Conservation (phyloP, 352 stramenopile genomes). For the Saprolegnia parasitica region DNA sequence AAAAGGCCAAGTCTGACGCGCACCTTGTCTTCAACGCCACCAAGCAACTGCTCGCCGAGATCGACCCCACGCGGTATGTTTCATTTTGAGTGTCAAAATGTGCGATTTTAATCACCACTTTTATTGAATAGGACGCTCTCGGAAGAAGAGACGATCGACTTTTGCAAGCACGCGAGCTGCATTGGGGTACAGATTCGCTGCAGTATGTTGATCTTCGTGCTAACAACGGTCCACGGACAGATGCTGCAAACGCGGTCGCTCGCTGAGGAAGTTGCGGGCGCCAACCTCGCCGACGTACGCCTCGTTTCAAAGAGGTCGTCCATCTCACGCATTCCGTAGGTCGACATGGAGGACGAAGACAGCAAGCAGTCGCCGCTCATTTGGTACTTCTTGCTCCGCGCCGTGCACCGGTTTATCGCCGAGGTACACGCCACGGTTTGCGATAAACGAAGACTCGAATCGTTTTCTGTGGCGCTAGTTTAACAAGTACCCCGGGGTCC, state of each 20-base stretch:
- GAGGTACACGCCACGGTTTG: constrained; percentile 34
- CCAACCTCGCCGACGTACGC: constrained; percentile 44
- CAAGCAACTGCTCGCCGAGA: constrained; percentile 35
- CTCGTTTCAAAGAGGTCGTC: not conserved
- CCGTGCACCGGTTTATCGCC: constrained; percentile 61
- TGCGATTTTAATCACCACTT: not conserved
- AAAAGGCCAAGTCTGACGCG: constrained; percentile 81
- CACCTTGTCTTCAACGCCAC: constrained; percentile 39
- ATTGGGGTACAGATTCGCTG: constrained; percentile 50
- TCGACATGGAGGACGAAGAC: constrained; percentile 77
- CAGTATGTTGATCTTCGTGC: not conserved
- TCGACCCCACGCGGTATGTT: constrained; percentile 38
- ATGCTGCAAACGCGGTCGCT: constrained; percentile 78
- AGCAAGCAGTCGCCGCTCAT: constrained; percentile 88
- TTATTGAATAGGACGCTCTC: constrained; percentile 32
- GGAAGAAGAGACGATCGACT: constrained; percentile 67
- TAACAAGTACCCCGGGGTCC: constrained; percentile 76
- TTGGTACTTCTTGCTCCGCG: constrained; percentile 93
- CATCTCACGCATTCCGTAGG: constrained; percentile 13
- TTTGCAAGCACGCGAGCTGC: constrained; percentile 92
- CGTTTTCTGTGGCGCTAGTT: constrained; percentile 32
- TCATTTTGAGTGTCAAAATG: not conserved
- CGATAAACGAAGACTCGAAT: constrained; percentile 36
- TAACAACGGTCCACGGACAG: constrained; percentile 22
- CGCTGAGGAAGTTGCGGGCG: constrained; percentile 70